Evolutionary conservation across 495 filamentous ascomycete species (phyloP).

Genomic region (Tirmania nivea): DNA sequence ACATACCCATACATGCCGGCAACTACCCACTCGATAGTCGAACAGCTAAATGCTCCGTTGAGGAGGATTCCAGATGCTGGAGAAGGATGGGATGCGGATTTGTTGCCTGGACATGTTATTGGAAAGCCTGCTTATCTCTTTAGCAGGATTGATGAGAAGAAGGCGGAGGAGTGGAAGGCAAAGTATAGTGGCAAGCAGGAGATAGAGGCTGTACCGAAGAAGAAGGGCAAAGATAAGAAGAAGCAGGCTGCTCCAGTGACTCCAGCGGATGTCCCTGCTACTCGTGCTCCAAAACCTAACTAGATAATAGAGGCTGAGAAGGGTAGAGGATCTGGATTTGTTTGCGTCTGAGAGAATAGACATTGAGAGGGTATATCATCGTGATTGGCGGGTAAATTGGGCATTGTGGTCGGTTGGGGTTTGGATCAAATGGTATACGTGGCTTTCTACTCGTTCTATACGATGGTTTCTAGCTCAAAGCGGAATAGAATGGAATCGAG

Average conservation of each 20-base stretch:
- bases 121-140: slow-evolving; percentile 70
- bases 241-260: background rate
- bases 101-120: slow-evolving; percentile 57
- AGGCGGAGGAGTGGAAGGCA: slow-evolving; percentile 61
- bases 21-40: slow-evolving; percentile 49
- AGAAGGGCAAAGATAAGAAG: background rate
- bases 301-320: too few species aligned
- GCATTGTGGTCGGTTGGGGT: too few species aligned
- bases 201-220: background rate
- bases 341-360: too few species aligned
- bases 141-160: slow-evolving; percentile 58
- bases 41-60: slow-evolving; percentile 46
- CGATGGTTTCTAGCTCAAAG: too few species aligned
- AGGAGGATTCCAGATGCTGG: slow-evolving; percentile 41
- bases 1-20: slow-evolving; percentile 68
- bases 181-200: slow-evolving; percentile 52
- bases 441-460: too few species aligned
- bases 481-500: too few species aligned
- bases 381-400: too few species aligned
- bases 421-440: too few species aligned
- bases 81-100: slow-evolving; percentile 31
- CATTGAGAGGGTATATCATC: too few species aligned
- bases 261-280: too few species aligned
- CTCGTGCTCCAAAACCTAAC: too few species aligned
- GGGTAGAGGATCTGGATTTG: too few species aligned